Conservation (phyloP, 768 basidiomycete genomes). For the Naganishia onofrii region DNA sequence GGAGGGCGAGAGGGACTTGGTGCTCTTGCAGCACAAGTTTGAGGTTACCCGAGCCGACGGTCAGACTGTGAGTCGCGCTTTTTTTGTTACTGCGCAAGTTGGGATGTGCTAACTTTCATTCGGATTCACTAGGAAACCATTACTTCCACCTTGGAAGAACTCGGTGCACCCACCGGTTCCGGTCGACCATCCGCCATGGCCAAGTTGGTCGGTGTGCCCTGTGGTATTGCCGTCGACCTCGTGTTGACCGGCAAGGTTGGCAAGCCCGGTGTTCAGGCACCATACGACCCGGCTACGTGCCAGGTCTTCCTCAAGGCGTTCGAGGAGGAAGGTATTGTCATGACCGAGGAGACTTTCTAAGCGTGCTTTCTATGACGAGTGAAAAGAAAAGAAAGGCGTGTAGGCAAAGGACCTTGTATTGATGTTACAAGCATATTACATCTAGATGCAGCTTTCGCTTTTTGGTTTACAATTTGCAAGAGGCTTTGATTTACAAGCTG, state of each 20-base stretch:
- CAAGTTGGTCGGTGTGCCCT: slow-evolving; percentile 76
- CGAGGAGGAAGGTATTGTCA: slow-evolving; percentile 46
- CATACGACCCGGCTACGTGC: slow-evolving; percentile 67
- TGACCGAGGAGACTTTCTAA: slow-evolving; percentile 49
- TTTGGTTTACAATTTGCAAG: not conserved
- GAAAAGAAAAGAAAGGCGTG: not conserved
- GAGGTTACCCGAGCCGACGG: slow-evolving; percentile 86
- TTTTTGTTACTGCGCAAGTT: not conserved
- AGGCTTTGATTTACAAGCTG: not conserved
- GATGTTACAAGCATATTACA: slow-evolving; percentile 1
- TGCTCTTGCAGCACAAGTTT: slow-evolving; percentile 99
- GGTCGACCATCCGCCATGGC: slow-evolving; percentile 78
- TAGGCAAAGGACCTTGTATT: not conserved
- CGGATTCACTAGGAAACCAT: slow-evolving; percentile 64
- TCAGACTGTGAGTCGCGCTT: slow-evolving; percentile 57
- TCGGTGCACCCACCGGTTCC: slow-evolving; percentile 65
- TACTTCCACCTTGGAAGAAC: slow-evolving; percentile 86
- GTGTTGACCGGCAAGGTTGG: slow-evolving; percentile 80
- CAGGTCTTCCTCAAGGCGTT: slow-evolving; percentile 44
- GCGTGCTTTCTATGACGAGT: not conserved
- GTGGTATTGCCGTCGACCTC: slow-evolving; percentile 87
- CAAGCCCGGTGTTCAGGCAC: slow-evolving; percentile 75
- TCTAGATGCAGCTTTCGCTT: not conserved
- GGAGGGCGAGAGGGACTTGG: slow-evolving; percentile 84
- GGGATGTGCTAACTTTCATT: not conserved